Conservation (phyloP, 169 alveolate genomes). For the Plasmodium cynomolgi region DNA sequence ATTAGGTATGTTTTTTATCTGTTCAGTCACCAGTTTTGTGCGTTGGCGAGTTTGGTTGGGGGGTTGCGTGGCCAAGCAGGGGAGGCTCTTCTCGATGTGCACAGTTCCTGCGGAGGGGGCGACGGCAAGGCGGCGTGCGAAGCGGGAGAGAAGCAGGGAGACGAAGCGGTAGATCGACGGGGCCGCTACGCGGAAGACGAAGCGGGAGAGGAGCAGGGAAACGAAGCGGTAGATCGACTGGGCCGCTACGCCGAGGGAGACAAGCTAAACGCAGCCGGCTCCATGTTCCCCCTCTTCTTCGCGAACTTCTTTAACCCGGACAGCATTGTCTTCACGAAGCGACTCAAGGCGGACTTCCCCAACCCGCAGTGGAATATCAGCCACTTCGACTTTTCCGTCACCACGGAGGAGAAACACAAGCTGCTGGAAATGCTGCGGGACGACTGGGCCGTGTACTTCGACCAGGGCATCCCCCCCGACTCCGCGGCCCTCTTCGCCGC, state of each 20-base stretch:
- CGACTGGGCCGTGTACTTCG: background rate
- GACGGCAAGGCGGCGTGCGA: background rate
- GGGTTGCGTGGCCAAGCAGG: background rate
- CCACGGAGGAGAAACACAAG: constrained; percentile 21
- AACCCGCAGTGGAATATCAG: constrained; percentile 20
- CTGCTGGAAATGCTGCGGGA: constrained; percentile 39
- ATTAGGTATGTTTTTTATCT: constrained; percentile 76
- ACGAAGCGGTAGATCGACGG: background rate
- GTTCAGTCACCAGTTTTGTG: constrained; percentile 52
- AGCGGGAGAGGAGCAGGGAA: background rate
- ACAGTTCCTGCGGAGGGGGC: too few species aligned
- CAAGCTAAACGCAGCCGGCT: background rate
- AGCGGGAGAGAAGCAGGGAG: background rate
- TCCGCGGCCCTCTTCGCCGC: background rate
- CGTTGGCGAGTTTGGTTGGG: background rate
- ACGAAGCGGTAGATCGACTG: background rate
- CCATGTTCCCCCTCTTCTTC: constrained; percentile 34
- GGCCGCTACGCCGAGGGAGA: background rate
- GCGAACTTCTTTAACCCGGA: constrained; percentile 46
- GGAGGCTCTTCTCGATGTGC: background rate
- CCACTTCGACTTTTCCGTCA: constrained; percentile 8
- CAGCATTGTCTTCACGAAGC: constrained; percentile 48
- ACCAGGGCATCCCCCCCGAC: background rate
- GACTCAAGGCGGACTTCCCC: constrained; percentile 31
- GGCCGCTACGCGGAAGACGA: background rate